These are phyloP conservation scores for Aaosphaeria arxii DNA, from an alignment of 2,329 filamentous ascomycete species.

Conservation along the genomic window DNA sequence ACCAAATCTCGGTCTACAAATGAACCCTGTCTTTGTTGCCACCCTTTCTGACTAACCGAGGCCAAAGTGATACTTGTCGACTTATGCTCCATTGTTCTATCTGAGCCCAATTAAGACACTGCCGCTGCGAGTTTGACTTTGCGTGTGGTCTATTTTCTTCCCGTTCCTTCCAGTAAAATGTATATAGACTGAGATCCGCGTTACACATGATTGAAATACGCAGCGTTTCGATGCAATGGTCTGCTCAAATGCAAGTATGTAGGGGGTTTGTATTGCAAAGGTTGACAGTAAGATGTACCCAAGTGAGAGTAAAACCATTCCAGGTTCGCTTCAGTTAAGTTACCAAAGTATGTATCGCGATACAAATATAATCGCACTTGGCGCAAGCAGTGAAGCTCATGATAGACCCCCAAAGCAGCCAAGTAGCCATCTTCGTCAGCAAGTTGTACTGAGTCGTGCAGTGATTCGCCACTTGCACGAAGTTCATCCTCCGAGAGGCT, in stretches of 20 bases:
- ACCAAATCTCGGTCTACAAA: neutral
- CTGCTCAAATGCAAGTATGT: neutral
- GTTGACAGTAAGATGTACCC: neutral
- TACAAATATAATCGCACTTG: neutral
- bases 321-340: neutral
- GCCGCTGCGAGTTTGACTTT: constrained; percentile 2
- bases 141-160: neutral
- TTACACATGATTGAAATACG: constrained; percentile 4
- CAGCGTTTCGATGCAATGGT: constrained; percentile 8
- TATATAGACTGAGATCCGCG: constrained; percentile 6
- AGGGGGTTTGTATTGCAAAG: neutral
- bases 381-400: constrained; percentile 6
- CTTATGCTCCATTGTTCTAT: constrained; percentile 1
- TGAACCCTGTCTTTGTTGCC: neutral
- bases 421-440: constrained; percentile 1
- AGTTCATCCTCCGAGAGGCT: neutral
- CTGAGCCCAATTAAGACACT: constrained; percentile 8
- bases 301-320: neutral
- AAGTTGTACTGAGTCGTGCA: constrained; percentile 1
- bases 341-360: neutral
- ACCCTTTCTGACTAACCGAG: neutral
- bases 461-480: neutral
- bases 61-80: neutral
- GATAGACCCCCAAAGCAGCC: constrained; percentile 5
- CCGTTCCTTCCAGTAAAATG: constrained; percentile 3